These are phyloP conservation scores for Saturnispora silvae DNA, from an alignment of 805 yeast genomes.

Conservation along the genomic window DNA sequence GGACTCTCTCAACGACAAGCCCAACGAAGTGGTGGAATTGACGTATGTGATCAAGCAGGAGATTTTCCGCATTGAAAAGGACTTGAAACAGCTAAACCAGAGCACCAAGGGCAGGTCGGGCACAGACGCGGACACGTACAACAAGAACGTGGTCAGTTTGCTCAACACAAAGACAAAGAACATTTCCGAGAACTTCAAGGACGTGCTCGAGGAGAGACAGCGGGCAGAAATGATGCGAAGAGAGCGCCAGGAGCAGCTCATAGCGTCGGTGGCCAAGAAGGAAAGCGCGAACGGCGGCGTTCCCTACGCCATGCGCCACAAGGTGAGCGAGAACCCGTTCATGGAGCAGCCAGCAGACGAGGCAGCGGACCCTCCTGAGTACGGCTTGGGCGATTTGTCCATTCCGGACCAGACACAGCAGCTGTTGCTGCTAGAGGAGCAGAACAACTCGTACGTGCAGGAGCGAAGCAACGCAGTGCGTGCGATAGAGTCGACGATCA, in stretches of 20 bases:
- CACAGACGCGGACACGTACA: conserved; percentile 57
- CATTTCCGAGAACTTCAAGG: conserved; percentile 83
- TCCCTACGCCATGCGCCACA: conserved; percentile 22
- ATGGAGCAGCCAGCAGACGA: conserved; percentile 11
- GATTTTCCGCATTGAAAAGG: conserved; percentile 68
- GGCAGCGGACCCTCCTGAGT: conserved; percentile 38
- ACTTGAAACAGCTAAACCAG: conserved; percentile 47
- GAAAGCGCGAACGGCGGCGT: conserved; percentile 8
- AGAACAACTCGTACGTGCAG: conserved; percentile 62
- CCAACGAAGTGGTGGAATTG: conserved; percentile 85
- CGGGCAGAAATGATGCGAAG: conserved; percentile 70
- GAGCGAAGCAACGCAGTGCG: conserved; percentile 87
- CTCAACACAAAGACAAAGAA: conserved; percentile 85
- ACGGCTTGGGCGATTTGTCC: conserved; percentile 28
- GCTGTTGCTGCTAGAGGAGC: conserved; percentile 74
- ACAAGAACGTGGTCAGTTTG: conserved; percentile 77
- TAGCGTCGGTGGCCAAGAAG: conserved; percentile 30
- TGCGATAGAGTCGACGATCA: conserved; percentile 92
- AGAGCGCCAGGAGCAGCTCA: conserved; percentile 73
- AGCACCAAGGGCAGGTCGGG: conserved; percentile 1
- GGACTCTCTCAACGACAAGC: conserved; percentile 88
- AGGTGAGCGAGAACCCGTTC: conserved; percentile 29
- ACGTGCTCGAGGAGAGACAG: conserved; percentile 82
- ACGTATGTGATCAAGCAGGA: conserved; percentile 84
- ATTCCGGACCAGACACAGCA: conserved; percentile 84